These are phyloP conservation scores for Deinandra increscens DNA, from an alignment of 129 eudicot genomes.

Conservation along the genomic window DNA sequence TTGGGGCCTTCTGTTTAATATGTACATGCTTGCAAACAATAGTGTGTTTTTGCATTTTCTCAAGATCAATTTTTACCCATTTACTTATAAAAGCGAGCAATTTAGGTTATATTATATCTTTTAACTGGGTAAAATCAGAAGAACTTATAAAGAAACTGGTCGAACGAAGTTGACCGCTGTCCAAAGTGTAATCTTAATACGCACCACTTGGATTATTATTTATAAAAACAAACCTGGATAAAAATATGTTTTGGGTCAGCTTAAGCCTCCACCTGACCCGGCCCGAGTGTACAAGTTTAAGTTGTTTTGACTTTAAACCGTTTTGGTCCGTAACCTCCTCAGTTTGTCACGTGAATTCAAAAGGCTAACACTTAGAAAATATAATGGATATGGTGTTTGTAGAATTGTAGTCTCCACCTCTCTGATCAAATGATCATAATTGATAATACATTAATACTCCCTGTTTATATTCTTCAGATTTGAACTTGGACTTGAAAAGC, in stretches of 20 bases:
- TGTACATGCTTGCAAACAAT: neutral
- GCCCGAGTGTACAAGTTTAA: neutral
- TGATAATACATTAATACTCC: too few relatives aligned
- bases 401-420: too few relatives aligned
- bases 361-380: too few relatives aligned
- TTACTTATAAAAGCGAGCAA: neutral
- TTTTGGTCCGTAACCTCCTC: neutral
- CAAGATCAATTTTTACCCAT: neutral
- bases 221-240: neutral
- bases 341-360: neutral
- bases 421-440: neutral
- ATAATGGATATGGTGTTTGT: slow-evolving; percentile 9
- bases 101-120: neutral
- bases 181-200: neutral
- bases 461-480: slow-evolving; percentile 31
- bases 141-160: neutral
- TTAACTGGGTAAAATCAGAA: neutral
- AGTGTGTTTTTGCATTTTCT: neutral
- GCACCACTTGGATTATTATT: neutral
- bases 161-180: neutral
- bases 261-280: neutral
- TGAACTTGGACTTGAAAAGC: slow-evolving; percentile 75
- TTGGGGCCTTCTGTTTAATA: neutral
- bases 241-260: neutral
- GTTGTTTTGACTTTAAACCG: neutral